These are phyloP conservation scores for Pleurotus platypus DNA, from an alignment of 768 basidiomycete genomes.

Conservation along the genomic window DNA sequence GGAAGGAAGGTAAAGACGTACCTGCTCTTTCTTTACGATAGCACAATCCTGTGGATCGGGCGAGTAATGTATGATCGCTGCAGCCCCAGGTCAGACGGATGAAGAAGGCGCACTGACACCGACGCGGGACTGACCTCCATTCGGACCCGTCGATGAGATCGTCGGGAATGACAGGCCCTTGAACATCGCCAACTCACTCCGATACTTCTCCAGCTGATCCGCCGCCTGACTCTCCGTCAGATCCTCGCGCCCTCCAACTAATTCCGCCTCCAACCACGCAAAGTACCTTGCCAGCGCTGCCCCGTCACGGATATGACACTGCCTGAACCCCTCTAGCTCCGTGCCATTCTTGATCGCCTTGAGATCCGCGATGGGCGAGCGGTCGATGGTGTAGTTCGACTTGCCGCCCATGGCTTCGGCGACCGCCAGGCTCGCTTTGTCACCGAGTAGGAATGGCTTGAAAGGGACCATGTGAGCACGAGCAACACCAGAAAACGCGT, in stretches of 20 bases:
- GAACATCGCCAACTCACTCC: conserved; percentile 81
- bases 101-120: neutral
- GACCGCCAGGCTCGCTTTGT: conserved; percentile 78
- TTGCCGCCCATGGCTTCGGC: conserved; percentile 72
- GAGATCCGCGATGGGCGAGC: conserved; percentile 75
- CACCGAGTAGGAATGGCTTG: conserved; percentile 72
- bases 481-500: neutral
- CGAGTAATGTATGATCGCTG: conserved; percentile 91
- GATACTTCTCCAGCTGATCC: conserved; percentile 70
- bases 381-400: conserved; percentile 57
- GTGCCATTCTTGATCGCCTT: conserved; percentile 78
- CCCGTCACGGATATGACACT: conserved; percentile 87
- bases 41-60: conserved; percentile 75
- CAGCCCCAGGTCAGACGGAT: neutral
- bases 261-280: conserved; percentile 88
- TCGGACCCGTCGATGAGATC: conserved; percentile 90
- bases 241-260: conserved; percentile 49
- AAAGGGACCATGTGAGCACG: neutral
- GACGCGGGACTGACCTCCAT: conserved; percentile 60
- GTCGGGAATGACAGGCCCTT: conserved; percentile 88
- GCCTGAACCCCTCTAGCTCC: conserved; percentile 88
- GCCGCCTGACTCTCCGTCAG: conserved; percentile 82
- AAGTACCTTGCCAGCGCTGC: conserved; percentile 87
- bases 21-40: conserved; percentile 63
- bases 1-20: neutral